Base-by-base conservation (phyloP, 2,329 filamentous ascomycete genomes). In the Penicillium sp. region DNA sequence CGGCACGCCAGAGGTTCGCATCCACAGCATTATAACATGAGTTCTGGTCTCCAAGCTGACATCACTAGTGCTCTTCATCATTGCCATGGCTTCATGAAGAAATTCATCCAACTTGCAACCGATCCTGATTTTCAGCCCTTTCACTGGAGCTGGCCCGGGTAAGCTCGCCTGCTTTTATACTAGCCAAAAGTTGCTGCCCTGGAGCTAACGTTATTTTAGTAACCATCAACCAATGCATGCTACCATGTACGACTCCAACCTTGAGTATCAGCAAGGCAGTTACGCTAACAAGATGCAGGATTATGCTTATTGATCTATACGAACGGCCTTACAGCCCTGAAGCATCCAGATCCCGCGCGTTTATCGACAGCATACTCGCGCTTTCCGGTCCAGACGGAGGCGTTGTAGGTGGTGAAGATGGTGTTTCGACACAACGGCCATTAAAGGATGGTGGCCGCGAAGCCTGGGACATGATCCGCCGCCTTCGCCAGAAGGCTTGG, bases 251-350 rank as follows among this genome's bases (percentile, higher is more conserved):
- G 66, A 34, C 36, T 23, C 36, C 11, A 18, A 47, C 2, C n/a
- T 8, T 1, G 19, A 2, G 34, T 16, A 35, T 43, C 9, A 19
- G 18, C 40, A 18, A 7, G 19, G 18, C 40, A 18, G 11, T 16
- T 5, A 5, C 6, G 30, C 53, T 62, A 52, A 65, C 23, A 3
- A 30, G 9, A 4, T 13, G 5, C 32, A 75, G 73, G 73, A 78
- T 79, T 48, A 73, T 78, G 70, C 72, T 79, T 23, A 76, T 79
- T 50, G 77, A 79, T 59, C 66, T 79, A 2, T 78, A 78, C 54
- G 76, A 79, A 52, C 70, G 76, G 26, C 77, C 76, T 0, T 67
- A 71, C 40, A 77, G 75, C 53, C 68, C 75, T 0, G 76, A 79
- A 58, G 77, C 77, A 6, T 61, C 74, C 0, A 72, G 67, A 43